phyloP scores from a whole-genome alignment of 1,284 basidiomycete species.

The Phlebopus sp. region DNA sequence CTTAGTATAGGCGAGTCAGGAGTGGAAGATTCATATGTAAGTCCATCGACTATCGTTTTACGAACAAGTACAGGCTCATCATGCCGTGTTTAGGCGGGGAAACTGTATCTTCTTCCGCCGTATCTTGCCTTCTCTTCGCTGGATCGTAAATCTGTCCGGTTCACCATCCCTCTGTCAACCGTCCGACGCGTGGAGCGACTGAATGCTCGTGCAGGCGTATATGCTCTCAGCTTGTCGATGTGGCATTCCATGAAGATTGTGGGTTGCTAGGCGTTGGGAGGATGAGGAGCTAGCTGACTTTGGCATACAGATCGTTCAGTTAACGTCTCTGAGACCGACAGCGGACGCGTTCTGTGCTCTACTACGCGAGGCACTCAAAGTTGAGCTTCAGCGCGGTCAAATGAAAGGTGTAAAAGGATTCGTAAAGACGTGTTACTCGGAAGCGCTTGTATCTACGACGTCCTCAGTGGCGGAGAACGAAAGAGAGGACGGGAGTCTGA shows the following conservation, averaged over 20 bases:
- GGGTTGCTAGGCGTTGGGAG: constrained; percentile 32
- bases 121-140: constrained; percentile 91
- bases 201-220: constrained; percentile 90
- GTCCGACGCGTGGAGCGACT: constrained; percentile 94
- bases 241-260: constrained; percentile 98
- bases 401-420: constrained; percentile 96
- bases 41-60: constrained; percentile 33
- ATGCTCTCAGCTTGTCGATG: constrained; percentile 89
- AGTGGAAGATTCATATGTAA: constrained; percentile 89
- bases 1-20: constrained; percentile 77
- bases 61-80: background rate
- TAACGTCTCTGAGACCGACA: constrained; percentile 93
- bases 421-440: constrained; percentile 92
- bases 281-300: constrained; percentile 9
- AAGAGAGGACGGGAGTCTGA: constrained; percentile 62
- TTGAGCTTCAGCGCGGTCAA: constrained; percentile 79
- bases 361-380: constrained; percentile 87
- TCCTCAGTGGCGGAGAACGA: constrained; percentile 60
- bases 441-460: constrained; percentile 69
- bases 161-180: constrained; percentile 90
- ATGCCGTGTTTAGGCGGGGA: constrained; percentile 67
- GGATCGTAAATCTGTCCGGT: constrained; percentile 89
- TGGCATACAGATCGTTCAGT: constrained; percentile 77
- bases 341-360: constrained; percentile 93
- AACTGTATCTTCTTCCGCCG: constrained; percentile 85